phyloP scores from a whole-genome alignment of 2,329 filamentous ascomycete species.

The Trichoderma sp. region DNA sequence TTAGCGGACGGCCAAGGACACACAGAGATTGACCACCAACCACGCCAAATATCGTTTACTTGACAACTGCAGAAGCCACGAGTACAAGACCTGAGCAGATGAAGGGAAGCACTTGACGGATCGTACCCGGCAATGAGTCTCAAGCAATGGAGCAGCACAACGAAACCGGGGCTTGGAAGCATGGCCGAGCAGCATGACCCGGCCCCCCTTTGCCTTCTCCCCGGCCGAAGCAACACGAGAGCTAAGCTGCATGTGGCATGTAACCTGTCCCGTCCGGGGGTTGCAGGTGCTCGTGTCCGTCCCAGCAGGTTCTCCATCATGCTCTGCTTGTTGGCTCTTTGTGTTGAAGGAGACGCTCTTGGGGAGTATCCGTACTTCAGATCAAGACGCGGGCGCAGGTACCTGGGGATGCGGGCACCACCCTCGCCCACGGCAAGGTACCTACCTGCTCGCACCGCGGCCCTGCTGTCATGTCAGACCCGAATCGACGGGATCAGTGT shows the following conservation, averaged over 20 bases:
- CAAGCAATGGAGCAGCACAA: background rate
- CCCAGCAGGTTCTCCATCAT: too few relatives aligned
- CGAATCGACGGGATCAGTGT: constrained; percentile 23
- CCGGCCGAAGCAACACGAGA: constrained; percentile 2
- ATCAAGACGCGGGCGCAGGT: too few relatives aligned
- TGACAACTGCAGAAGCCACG: background rate
- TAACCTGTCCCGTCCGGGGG: too few relatives aligned
- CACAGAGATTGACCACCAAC: background rate
- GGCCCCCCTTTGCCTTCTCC: background rate
- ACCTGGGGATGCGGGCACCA: background rate
- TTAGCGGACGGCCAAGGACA: too few relatives aligned
- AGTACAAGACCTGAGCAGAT: background rate
- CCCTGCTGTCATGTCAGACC: constrained; percentile 8
- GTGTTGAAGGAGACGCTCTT: too few relatives aligned
- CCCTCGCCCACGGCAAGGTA: too few relatives aligned
- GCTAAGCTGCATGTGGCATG: background rate
- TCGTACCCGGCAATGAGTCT: background rate
- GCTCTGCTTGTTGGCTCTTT: too few relatives aligned
- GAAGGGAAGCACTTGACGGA: background rate
- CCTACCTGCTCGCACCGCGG: background rate
- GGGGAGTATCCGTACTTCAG: too few relatives aligned
- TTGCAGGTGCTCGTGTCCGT: too few relatives aligned
- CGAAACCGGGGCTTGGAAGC: background rate
- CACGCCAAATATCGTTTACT: background rate
- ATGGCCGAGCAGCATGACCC: background rate